Base-by-base conservation (phyloP, 768 basidiomycete species). In the Rickenella mellea region DNA sequence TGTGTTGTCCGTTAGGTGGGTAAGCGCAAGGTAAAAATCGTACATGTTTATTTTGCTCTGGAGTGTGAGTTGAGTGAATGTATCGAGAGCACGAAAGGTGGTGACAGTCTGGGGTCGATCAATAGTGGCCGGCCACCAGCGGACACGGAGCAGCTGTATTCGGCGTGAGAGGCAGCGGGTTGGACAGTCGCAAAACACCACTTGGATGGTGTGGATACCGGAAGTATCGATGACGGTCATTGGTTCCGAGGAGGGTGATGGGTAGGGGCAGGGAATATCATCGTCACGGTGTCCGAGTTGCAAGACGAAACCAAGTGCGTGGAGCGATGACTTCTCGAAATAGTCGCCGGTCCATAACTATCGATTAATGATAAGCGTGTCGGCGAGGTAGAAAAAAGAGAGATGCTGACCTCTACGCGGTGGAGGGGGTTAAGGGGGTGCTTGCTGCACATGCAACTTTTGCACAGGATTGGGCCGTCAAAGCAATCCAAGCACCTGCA, bases 171-270 rank as follows among this genome's bases (percentile, higher is more conserved):
- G n/a, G n/a, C n/a, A n/a, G n/a, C n/a, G n/a, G n/a, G n/a, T n/a
- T n/a, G n/a, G n/a, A 15, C 57, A 57, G 0, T 40, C 40, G 15
- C 57, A 59, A 36, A 51, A 58, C 20, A 46, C 44, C 4, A 57
- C 26, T 21, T 24, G 28, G 8, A 58, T 48, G 1, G 17, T 27
- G 39, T 58, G 54, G 27, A 58, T 46, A 17, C 51, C 43, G 27
- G 43, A 39, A 15, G 30, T 6, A 12, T 48, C 24, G 11, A 57
- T 35, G 14, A 57, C 35, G 1, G 47, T 29, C 25, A 58, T 52
- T 8, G 48, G 32, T 5, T 52, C 33, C 6, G 26, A 10, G 0
- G 27, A 28, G 12, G 31, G 24, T 7, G 3, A 4, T 21, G 42
- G 41, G 6, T n/a, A 10, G 10, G 36, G 20, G 22, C 9, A 38